Evolutionary conservation across 2,329 filamentous ascomycete species (phyloP).

Genomic region (Colletotrichum limetticola): DNA sequence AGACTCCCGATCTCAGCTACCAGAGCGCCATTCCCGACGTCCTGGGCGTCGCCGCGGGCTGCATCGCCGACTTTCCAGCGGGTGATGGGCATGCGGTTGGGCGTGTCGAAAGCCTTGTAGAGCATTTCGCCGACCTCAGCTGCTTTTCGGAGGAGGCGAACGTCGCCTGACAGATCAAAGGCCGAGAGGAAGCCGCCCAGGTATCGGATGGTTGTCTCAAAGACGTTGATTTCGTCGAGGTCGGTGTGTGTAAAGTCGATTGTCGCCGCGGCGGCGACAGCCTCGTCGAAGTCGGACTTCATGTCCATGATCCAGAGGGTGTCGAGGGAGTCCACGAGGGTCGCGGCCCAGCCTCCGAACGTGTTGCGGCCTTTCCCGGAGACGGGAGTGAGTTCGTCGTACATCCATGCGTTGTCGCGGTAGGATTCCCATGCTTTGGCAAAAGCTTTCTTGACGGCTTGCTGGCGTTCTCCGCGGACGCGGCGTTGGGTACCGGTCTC

Average conservation of each 20-base stretch:
- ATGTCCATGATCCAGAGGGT: constrained; percentile 72
- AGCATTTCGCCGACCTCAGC: constrained; percentile 59
- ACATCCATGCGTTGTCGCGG: too few species aligned
- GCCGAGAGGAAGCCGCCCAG: constrained; percentile 59
- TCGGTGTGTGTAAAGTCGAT: constrained; percentile 60
- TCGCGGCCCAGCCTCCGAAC: constrained; percentile 68
- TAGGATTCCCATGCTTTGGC: too few species aligned
- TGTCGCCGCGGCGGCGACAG: constrained; percentile 58
- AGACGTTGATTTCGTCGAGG: constrained; percentile 51
- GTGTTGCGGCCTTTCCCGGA: too few species aligned
- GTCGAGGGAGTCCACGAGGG: constrained; percentile 69
- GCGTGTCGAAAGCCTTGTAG: constrained; percentile 59
- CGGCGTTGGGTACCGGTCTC: too few species aligned
- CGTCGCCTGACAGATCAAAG: constrained; percentile 56
- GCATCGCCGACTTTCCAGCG: constrained; percentile 42
- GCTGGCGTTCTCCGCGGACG: too few species aligned
- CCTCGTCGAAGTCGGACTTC: constrained; percentile 64
- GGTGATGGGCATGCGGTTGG: constrained; percentile 55
- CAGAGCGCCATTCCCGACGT: constrained; percentile 44
- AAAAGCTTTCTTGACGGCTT: too few species aligned
- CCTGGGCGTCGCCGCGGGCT: constrained; percentile 39
- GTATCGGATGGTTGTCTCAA: constrained; percentile 58
- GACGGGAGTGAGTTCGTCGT: too few species aligned
- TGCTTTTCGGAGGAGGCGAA: constrained; percentile 54
- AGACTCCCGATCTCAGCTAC: constrained; percentile 74